These are phyloP conservation scores for Spironucleus salmonicida DNA, from an alignment of 208 protist species.

Conservation along the genomic window DNA sequence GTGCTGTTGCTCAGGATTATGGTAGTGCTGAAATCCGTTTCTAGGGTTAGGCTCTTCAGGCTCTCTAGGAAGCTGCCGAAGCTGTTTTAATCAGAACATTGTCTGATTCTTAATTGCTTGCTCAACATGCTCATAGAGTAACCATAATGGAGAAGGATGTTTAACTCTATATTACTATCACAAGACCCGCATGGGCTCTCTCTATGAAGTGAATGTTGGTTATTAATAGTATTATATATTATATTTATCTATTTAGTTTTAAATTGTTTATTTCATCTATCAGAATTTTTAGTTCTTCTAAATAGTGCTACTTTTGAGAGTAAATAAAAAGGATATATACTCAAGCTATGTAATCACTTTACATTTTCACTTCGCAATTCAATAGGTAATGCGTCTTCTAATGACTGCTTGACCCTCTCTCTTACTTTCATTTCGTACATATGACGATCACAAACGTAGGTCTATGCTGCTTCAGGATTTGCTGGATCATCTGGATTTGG, in stretches of 20 bases:
- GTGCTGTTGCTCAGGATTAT: background rate
- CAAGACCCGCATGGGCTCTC: background rate
- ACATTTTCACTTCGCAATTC: too few relatives aligned
- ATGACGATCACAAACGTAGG: background rate
- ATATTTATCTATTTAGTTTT: too few relatives aligned
- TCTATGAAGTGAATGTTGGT: too few relatives aligned
- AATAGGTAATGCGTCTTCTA: too few relatives aligned
- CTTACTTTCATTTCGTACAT: conserved; percentile 17
- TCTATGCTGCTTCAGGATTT: conserved; percentile 9
- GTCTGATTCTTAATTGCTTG: conserved; percentile 1
- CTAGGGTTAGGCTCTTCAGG: background rate
- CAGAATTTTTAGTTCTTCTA: too few relatives aligned
- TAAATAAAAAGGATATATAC: too few relatives aligned
- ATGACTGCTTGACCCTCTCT: too few relatives aligned
- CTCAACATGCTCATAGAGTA: conserved; percentile 18
- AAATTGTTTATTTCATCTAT: too few relatives aligned
- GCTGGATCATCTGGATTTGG: conserved; percentile 11
- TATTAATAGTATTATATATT: too few relatives aligned
- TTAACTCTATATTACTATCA: background rate
- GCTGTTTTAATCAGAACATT: background rate
- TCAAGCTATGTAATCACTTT: too few relatives aligned
- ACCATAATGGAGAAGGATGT: conserved; percentile 30
- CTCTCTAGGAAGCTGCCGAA: conserved; percentile 25
- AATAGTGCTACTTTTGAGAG: too few relatives aligned
- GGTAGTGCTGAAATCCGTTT: conserved; percentile 7